phyloP scores from a whole-genome alignment of 2,329 filamentous ascomycete species.

The Akanthomyces dipterigenus region DNA sequence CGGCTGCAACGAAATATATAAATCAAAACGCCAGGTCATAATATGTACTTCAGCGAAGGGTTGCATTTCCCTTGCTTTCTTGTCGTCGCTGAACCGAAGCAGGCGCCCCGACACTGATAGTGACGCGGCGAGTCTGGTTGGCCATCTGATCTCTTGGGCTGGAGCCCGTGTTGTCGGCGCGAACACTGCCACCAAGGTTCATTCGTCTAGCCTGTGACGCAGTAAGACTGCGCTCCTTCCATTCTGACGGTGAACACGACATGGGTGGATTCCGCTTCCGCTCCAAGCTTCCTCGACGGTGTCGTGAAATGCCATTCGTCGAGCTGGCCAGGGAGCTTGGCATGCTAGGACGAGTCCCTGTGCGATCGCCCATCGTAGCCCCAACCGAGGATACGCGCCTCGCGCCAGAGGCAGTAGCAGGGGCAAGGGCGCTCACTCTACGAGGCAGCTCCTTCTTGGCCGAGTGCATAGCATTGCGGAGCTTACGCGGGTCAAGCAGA shows the following conservation, averaged over 20 bases:
- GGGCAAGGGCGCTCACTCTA: constrained; percentile 32
- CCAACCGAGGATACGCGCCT: constrained; percentile 42
- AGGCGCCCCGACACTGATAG: constrained; percentile 28
- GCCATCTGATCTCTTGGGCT: constrained; percentile 20
- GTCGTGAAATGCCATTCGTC: constrained; percentile 50
- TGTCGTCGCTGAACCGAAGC: constrained; percentile 22
- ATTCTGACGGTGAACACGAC: constrained; percentile 42
- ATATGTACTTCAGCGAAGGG: constrained; percentile 23
- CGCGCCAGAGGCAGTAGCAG: constrained; percentile 28
- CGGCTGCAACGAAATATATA: constrained; percentile 3
- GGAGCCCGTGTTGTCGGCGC: constrained; percentile 21
- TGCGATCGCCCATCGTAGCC: constrained; percentile 20
- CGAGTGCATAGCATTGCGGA: constrained; percentile 48
- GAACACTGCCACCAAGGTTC: constrained; percentile 42
- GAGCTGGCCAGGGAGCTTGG: constrained; percentile 39
- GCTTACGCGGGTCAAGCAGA: constrained; percentile 45
- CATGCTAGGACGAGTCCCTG: constrained; percentile 28
- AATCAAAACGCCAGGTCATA: constrained; percentile 3
- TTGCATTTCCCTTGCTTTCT: constrained; percentile 23
- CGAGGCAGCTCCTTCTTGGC: constrained; percentile 42
- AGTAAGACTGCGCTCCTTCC: constrained; percentile 37
- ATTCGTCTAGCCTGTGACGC: constrained; percentile 51
- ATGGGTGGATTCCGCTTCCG: constrained; percentile 47
- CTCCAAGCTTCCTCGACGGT: constrained; percentile 44
- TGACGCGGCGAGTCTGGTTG: constrained; percentile 28